Evolutionary conservation across 805 yeast species (phyloP).

Genomic region (Candida dajiaensis): DNA sequence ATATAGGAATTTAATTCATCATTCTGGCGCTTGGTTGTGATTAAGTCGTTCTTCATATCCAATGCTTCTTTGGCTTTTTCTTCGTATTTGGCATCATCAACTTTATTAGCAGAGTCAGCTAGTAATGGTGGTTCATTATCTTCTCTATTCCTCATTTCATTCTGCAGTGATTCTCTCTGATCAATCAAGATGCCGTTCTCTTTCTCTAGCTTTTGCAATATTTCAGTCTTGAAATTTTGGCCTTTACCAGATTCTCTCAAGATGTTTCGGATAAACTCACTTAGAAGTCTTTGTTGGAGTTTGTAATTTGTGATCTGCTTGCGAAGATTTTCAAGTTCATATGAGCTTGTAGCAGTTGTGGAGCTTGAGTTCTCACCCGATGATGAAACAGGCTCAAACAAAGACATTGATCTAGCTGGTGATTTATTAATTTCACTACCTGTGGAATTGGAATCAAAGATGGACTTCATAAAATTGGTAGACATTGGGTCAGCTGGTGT

Average conservation of each 20-base stretch:
- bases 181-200: conserved; percentile 15
- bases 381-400: conserved; percentile 13
- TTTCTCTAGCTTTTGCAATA: conserved; percentile 16
- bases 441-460: conserved; percentile 13
- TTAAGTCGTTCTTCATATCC: conserved; percentile 23
- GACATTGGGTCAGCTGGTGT: conserved; percentile 3
- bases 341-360: conserved; percentile 8
- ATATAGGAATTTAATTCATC: conserved; percentile 20
- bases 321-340: conserved; percentile 33
- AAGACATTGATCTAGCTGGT: conserved; percentile 14
- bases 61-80: conserved; percentile 20
- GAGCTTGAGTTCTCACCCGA: conserved; percentile 9
- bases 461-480: conserved; percentile 17
- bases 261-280: conserved; percentile 24
- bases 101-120: neutral
- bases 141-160: conserved; percentile 10
- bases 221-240: conserved; percentile 17
- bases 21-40: conserved; percentile 15
- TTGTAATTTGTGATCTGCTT: conserved; percentile 37
- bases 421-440: conserved; percentile 4
- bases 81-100: conserved; percentile 8
- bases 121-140: neutral
- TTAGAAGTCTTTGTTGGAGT: conserved; percentile 27
- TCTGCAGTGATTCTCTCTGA: conserved; percentile 16
- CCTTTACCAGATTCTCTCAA: conserved; percentile 15